Conservation (phyloP, 352 stramenopile genomes). For the Pythium myriotylum region DNA sequence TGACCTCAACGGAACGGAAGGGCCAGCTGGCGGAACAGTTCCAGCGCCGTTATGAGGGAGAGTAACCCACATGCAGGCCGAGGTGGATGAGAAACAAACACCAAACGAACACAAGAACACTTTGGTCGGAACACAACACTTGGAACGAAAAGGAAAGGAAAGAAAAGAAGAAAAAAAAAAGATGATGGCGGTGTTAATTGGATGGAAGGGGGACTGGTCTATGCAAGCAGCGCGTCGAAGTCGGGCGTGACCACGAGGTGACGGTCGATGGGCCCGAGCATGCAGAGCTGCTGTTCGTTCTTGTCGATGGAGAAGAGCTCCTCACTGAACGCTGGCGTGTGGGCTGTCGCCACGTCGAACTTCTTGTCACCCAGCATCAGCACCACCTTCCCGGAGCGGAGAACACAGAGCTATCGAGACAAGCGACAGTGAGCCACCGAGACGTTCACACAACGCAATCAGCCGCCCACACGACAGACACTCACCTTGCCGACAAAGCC, state of each 20-base stretch:
- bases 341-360: conserved; percentile 77
- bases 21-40: conserved; percentile 23
- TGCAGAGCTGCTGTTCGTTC: conserved; percentile 70
- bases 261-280: conserved; percentile 71
- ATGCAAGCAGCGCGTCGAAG: conserved; percentile 82
- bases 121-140: conserved; percentile 7
- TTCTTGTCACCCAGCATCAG: conserved; percentile 87
- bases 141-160: too few relatives aligned
- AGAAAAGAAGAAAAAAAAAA: too few relatives aligned
- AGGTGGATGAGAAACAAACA: neutral
- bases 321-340: conserved; percentile 83
- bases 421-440: neutral
- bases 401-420: conserved; percentile 65
- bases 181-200: too few relatives aligned
- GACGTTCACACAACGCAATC: too few relatives aligned
- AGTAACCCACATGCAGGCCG: too few relatives aligned
- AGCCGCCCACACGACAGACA: too few relatives aligned
- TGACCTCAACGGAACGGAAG: conserved; percentile 2
- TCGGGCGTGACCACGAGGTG: conserved; percentile 86
- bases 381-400: conserved; percentile 85
- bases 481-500: conserved; percentile 84
- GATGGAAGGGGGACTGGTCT: too few relatives aligned
- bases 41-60: neutral
- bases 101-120: conserved; percentile 13
- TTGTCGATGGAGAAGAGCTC: conserved; percentile 84